Evolutionary conservation across 345 rosid species (phyloP).

Genomic region (Eucalyptus cladocalyx): DNA sequence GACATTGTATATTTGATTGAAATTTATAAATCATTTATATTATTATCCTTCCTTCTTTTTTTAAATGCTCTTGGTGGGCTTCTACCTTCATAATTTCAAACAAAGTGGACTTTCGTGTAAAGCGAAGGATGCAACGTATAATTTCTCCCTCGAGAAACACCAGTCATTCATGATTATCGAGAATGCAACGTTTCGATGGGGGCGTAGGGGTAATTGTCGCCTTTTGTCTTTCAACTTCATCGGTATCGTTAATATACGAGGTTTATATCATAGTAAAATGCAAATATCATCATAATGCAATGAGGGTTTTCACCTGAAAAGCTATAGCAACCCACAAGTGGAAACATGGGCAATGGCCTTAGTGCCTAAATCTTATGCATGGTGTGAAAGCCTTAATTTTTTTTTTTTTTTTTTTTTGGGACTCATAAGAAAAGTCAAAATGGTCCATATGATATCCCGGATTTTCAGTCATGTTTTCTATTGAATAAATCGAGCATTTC

Average conservation of each 20-base stretch:
- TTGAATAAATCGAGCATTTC: no score
- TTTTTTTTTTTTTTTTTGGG: no score
- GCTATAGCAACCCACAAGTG: neutral
- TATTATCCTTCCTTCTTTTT: accelerated
- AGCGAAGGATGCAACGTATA: neutral
- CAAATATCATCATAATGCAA: neutral
- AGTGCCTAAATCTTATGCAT: no score
- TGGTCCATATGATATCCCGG: no score
- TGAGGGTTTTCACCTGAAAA: neutral
- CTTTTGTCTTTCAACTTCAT: neutral
- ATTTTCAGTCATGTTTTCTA: no score
- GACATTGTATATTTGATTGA: accelerated
- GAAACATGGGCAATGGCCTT: neutral
- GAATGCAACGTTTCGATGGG: neutral
- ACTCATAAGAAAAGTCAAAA: no score
- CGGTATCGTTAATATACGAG: neutral
- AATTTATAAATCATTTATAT: neutral
- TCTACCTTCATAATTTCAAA: neutral
- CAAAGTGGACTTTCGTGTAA: neutral
- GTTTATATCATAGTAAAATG: neutral
- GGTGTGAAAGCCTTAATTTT: no score
- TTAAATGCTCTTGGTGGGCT: neutral
- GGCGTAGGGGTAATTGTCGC: neutral
- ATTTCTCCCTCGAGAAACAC: neutral
- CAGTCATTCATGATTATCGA: neutral